Conservation (phyloP, 2,329 filamentous ascomycete species). For the Diplodia mutila region DNA sequence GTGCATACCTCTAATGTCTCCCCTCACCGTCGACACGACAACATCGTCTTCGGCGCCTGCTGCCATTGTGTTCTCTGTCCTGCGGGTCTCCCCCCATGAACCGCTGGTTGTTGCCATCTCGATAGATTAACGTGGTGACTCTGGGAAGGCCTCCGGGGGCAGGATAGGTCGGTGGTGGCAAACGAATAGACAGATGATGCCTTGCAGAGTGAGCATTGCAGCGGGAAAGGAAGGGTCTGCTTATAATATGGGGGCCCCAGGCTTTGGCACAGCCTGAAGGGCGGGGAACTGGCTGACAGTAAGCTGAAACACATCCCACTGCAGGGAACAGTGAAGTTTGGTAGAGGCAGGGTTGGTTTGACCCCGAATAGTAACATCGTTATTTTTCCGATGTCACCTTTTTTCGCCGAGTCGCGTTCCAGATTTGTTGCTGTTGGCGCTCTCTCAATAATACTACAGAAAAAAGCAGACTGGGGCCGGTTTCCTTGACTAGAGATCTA, state of each 20-base stretch:
- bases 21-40: background rate
- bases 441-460: background rate
- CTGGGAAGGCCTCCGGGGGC: background rate
- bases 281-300: background rate
- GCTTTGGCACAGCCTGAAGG: background rate
- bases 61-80: background rate
- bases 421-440: background rate
- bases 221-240: background rate
- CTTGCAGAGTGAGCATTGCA: background rate
- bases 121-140: background rate
- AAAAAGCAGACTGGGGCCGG: background rate
- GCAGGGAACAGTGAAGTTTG: background rate
- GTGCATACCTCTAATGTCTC: slow-evolving; percentile 12
- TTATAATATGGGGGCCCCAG: background rate
- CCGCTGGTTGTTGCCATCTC: background rate
- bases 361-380: background rate
- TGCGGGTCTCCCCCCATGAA: background rate
- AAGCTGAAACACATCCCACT: slow-evolving; percentile 1
- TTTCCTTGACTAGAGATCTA: background rate
- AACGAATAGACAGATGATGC: background rate
- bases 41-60: background rate
- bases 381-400: background rate
- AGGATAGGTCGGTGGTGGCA: background rate
- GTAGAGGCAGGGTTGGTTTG: background rate
- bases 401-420: background rate